A percentile compares a stretch with the other conserved stretches of the same genome.
Conservation (phyloP, 495 filamentous ascomycete species). For the Aspergillus sclerotiicarbonarius region DNA sequence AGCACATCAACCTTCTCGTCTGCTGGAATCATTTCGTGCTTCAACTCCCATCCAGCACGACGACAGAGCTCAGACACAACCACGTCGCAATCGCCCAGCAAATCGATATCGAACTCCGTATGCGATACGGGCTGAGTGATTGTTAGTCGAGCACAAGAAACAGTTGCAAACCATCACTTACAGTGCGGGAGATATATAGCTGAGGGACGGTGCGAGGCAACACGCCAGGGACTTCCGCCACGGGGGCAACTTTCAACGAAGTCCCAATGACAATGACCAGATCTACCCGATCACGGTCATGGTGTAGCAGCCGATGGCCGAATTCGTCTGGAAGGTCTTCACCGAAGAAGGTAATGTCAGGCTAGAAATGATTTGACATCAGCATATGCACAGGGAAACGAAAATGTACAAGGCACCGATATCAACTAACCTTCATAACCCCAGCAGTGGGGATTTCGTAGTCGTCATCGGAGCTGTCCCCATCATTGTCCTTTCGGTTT, state of each 20-base stretch:
- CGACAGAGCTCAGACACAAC: conserved; percentile 87
- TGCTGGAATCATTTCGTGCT: conserved; percentile 82
- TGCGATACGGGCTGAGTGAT: conserved; percentile 67
- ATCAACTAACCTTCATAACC: conserved; percentile 75
- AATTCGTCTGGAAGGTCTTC: conserved; percentile 77
- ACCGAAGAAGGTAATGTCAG: conserved; percentile 94
- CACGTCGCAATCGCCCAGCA: conserved; percentile 90
- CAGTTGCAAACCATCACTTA: conserved; percentile 31
- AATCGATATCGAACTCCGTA: conserved; percentile 91
- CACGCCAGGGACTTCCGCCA: conserved; percentile 83
- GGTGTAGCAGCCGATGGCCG: conserved; percentile 70
- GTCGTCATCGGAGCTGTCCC: conserved; percentile 68
- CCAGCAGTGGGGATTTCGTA: conserved; percentile 70
- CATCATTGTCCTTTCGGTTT: conserved; percentile 49
- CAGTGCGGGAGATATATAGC: conserved; percentile 87
- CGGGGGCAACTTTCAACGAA: conserved; percentile 92
- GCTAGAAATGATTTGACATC: conserved; percentile 37
- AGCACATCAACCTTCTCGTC: conserved; percentile 58
- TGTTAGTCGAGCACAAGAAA: conserved; percentile 9
- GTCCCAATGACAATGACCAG: conserved; percentile 97
- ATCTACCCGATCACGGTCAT: conserved; percentile 78
- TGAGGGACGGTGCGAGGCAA: conserved; percentile 79
- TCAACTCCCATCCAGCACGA: conserved; percentile 79
- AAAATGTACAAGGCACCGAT: background rate
- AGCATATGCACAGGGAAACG: conserved; percentile 4